Evolutionary conservation across 306 rosid species (phyloP), one percentile per base, ranked within the genome.

Genomic region (Quercus berberidifolia): DNA sequence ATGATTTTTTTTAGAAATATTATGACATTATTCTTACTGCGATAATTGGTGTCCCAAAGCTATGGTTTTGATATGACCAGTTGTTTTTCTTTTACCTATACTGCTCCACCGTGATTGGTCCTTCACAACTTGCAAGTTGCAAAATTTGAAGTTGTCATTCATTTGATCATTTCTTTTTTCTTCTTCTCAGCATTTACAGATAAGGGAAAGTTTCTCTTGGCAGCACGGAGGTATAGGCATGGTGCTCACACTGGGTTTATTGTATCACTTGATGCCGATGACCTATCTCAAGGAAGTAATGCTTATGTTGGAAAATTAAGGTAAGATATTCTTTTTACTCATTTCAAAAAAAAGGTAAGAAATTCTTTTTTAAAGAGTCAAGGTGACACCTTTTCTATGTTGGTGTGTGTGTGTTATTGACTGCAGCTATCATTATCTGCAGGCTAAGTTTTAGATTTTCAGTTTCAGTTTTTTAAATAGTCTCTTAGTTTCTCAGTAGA

Each of bases 241-340:
- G 98, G 99, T 70, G 91, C 99, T 35, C 96, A 93, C 77, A 84
- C 88, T 2, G 99, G 90, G 79, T 96, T 91, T 86, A 92, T 93
- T 81, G 92, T 96, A 81, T 96, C 99, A 13, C 98, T 96, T 12
- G 98, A 90, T 79, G 91, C 88, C 23, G 94, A 90, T 73, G 99
- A 91, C 85, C 69, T 93, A 69, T 93, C 96, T 68, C 99, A 93
- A 86, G 98, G 97, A 83, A 93, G 97, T 87, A 96, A 96, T 83
- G 99, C 99, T 64, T 93, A 93, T 80, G 86, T 96, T 71, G 99
- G 99, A 80, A 96, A 96, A 86, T 78, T 96, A 81, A 91, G 97
- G 99, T 93, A 85, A 84, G 78, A 5, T 63, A 41, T 41, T 41
- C 46, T 8, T 41, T 41, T 41, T 7, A 80, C 62, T 84, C 46